Evolutionary conservation across 352 stramenopile species (phyloP).

Genomic region (Globisporangium paddicum): DNA sequence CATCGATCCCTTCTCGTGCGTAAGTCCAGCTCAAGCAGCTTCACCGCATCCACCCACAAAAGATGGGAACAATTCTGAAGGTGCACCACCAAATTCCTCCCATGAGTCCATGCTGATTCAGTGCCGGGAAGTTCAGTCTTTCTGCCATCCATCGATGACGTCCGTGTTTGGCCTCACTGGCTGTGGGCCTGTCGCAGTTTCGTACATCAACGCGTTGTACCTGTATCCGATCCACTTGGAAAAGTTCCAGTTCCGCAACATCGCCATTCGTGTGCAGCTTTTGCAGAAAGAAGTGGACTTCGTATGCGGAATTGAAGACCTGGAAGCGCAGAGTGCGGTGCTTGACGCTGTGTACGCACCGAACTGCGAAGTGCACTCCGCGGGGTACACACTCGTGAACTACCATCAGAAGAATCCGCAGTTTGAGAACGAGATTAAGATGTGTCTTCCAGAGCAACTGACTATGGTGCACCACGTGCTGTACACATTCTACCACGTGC

Average conservation of each 20-base stretch:
- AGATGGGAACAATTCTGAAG: slow-evolving; percentile 1
- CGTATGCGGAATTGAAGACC: slow-evolving; percentile 33
- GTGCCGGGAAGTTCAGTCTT: slow-evolving; percentile 60
- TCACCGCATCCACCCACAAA: neutral
- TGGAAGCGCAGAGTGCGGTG: slow-evolving; percentile 25
- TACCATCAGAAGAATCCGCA: slow-evolving; percentile 78
- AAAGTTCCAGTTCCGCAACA: slow-evolving; percentile 61
- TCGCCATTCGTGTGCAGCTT: slow-evolving; percentile 61
- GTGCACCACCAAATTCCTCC: neutral
- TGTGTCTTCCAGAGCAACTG: slow-evolving; percentile 51
- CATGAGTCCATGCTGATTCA: neutral
- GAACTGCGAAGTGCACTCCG: slow-evolving; percentile 20
- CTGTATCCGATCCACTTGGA: slow-evolving; percentile 65
- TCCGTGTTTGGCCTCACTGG: slow-evolving; percentile 34
- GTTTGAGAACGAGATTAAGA: slow-evolving; percentile 74
- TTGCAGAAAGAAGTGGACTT: slow-evolving; percentile 41
- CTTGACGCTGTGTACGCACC: slow-evolving; percentile 33
- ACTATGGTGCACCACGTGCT: slow-evolving; percentile 48
- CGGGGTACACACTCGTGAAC: slow-evolving; percentile 47
- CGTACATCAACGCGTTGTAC: slow-evolving; percentile 59
- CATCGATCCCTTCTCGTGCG: slow-evolving; percentile 29
- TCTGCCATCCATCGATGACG: slow-evolving; percentile 38
- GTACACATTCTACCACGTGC: slow-evolving; percentile 78
- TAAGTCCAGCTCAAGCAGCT: neutral
- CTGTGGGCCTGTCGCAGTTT: slow-evolving; percentile 46